phyloP scores from a whole-genome alignment of 352 stramenopile genomes.

The Aphanomyces astaci region DNA sequence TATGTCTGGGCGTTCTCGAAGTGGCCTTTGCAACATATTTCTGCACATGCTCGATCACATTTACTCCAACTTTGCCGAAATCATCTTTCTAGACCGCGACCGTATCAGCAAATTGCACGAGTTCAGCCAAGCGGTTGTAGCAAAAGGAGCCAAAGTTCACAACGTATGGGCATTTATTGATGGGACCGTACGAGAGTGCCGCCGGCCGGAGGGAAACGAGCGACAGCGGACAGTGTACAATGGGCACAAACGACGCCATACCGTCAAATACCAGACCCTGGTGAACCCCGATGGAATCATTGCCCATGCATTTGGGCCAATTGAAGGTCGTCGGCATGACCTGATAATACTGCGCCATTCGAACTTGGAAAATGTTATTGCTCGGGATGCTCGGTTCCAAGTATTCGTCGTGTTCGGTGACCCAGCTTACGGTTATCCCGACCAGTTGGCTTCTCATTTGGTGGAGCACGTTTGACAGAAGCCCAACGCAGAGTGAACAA shows the following conservation, averaged over 20 bases:
- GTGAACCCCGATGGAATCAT: constrained; percentile 8
- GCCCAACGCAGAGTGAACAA: neutral
- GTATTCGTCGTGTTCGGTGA: neutral
- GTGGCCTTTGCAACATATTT: constrained; percentile 15
- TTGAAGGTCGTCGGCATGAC: neutral
- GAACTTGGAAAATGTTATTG: neutral
- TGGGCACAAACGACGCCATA: constrained; percentile 7
- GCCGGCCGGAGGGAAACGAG: neutral
- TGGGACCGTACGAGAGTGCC: neutral
- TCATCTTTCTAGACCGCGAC: neutral
- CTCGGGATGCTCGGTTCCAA: neutral
- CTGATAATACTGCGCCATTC: too few species aligned
- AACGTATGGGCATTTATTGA: constrained; percentile 6
- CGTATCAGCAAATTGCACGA: neutral
- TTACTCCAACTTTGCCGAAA: neutral
- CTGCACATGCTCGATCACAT: constrained; percentile 7
- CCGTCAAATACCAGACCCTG: constrained; percentile 3
- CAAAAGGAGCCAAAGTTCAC: neutral
- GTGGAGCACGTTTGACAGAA: neutral
- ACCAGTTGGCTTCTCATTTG: constrained; percentile 4
- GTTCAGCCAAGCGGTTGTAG: too few species aligned
- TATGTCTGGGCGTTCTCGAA: constrained; percentile 6
- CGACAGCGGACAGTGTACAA: neutral
- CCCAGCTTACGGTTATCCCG: neutral
- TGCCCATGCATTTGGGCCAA: constrained; percentile 15